Evolutionary conservation across 139 green algal species (phyloP).

Genomic region (Chlorella sp.): DNA sequence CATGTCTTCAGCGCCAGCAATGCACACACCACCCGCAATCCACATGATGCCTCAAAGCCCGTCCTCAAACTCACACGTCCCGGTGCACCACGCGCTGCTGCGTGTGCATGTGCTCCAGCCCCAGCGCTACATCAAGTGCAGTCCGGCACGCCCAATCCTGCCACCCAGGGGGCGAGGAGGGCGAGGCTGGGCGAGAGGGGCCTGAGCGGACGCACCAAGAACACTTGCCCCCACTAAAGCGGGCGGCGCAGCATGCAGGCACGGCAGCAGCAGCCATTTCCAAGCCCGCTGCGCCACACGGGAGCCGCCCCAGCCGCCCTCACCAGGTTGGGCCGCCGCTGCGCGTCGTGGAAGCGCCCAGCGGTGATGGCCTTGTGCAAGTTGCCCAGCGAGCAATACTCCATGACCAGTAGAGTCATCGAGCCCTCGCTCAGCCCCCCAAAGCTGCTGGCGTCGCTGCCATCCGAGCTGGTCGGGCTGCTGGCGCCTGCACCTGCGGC

Average conservation of each 20-base stretch:
- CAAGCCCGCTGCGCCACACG: too few species aligned
- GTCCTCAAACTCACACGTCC: slow-evolving; percentile 5
- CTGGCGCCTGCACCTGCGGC: neutral
- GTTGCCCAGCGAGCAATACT: slow-evolving; percentile 20
- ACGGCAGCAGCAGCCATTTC: neutral
- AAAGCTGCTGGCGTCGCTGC: neutral
- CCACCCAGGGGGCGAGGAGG: neutral
- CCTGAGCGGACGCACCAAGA: neutral
- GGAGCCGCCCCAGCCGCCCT: neutral
- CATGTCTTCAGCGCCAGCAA: too few species aligned
- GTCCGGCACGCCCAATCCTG: slow-evolving; percentile 20
- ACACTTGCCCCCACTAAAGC: neutral
- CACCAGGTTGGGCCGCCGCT: slow-evolving; percentile 3
- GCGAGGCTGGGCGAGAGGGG: neutral
- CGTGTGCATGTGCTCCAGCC: slow-evolving; percentile 17
- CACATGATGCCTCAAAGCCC: too few species aligned
- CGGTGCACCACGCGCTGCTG: slow-evolving; percentile 8
- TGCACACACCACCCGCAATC: too few species aligned
- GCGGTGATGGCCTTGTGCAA: slow-evolving; percentile 10
- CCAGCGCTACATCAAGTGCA: slow-evolving; percentile 8
- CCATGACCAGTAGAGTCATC: slow-evolving; percentile 12
- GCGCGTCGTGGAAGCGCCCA: neutral
- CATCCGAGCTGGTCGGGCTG: neutral
- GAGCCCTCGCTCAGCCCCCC: neutral
- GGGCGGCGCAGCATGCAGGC: neutral